These are phyloP conservation scores for Chlorencoelia australis DNA, from an alignment of 2,329 filamentous ascomycete species.

Conservation along the genomic window DNA sequence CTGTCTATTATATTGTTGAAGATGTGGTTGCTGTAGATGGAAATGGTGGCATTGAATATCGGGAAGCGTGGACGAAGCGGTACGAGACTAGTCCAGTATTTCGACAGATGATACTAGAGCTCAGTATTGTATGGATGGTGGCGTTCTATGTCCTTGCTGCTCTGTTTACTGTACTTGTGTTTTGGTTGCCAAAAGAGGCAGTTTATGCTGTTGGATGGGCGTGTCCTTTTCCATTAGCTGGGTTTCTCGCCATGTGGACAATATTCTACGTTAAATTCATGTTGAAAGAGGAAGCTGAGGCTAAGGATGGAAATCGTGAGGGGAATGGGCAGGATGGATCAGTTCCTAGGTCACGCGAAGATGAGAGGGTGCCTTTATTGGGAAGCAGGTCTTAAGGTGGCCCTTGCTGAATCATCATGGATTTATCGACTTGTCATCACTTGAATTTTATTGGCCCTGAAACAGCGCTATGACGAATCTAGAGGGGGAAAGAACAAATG, in stretches of 20 bases:
- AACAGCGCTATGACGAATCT: no score
- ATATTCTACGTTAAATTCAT: constrained; percentile 14
- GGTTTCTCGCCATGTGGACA: constrained; percentile 14
- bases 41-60: constrained; percentile 40
- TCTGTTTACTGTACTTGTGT: constrained; percentile 10
- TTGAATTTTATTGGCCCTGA: no score
- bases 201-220: constrained; percentile 20
- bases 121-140: constrained; percentile 18
- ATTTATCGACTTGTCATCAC: no score
- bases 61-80: constrained; percentile 32
- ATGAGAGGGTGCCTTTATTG: constrained; percentile 13
- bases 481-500: no score
- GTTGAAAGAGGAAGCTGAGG: constrained; percentile 9
- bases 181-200: constrained; percentile 9
- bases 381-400: no score
- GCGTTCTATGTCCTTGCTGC: constrained; percentile 12
- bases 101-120: constrained; percentile 29
- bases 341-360: constrained; percentile 1
- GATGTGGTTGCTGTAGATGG: constrained; percentile 62
- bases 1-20: constrained; percentile 56
- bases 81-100: constrained; percentile 33
- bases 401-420: no score
- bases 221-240: constrained; percentile 14
- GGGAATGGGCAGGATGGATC: background rate
- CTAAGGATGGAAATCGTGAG: background rate